Conservation (phyloP, 1,284 basidiomycete species). For the Afroboletus lepidellus region DNA sequence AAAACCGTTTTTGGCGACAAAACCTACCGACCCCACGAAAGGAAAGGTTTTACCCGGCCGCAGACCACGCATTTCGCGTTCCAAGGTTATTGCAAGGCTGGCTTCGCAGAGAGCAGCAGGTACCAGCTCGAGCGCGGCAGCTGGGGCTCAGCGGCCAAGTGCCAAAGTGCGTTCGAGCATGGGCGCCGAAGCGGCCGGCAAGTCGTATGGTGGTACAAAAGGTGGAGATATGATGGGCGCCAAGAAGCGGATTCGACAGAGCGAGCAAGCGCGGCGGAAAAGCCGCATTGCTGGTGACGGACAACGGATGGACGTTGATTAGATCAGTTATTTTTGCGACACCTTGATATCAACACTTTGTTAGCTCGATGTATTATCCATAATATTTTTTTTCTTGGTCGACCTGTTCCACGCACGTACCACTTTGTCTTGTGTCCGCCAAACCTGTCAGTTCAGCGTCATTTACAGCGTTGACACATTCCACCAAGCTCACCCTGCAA, state of each 20-base stretch:
- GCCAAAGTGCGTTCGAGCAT: constrained; percentile 55
- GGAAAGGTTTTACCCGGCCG: constrained; percentile 48
- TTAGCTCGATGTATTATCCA: constrained; percentile 13
- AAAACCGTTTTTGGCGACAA: constrained; percentile 8
- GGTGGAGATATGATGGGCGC: constrained; percentile 49
- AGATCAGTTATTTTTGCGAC: constrained; percentile 4
- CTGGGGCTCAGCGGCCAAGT: neutral
- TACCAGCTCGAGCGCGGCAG: constrained; percentile 11
- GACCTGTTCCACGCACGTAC: neutral
- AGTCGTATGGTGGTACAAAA: constrained; percentile 35
- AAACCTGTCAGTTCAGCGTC: neutral
- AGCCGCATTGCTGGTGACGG: constrained; percentile 33
- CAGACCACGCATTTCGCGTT: constrained; percentile 73
- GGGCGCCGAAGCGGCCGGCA: constrained; percentile 45
- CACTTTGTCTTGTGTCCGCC: neutral
- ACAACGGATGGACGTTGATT: constrained; percentile 33
- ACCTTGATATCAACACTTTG: constrained; percentile 9
- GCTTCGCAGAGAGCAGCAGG: constrained; percentile 63
- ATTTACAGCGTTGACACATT: neutral
- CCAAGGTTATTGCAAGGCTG: constrained; percentile 71
- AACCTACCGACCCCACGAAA: constrained; percentile 30
- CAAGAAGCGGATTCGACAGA: constrained; percentile 66
- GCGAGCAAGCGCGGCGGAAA: constrained; percentile 56
- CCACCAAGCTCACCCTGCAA: neutral
- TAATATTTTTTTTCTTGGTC: constrained; percentile 4